phyloP scores from a whole-genome alignment of 371 early-diverging fungal genomes.

The Zopfochytrium polystomum region DNA sequence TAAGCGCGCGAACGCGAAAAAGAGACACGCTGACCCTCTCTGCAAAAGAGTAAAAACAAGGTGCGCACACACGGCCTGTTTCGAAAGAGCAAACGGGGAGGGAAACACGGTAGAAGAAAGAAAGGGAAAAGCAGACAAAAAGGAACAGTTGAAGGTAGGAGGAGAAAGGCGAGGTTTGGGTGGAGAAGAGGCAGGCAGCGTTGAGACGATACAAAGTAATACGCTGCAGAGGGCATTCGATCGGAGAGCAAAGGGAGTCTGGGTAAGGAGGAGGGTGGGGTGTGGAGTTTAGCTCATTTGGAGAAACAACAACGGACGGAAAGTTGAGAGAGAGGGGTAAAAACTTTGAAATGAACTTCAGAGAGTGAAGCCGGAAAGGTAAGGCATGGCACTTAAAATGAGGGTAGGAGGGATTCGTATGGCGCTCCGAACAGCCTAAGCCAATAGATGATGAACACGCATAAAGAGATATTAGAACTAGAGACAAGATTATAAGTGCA shows the following conservation, averaged over 20 bases:
- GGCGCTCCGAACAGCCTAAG: not conserved
- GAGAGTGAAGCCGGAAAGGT: not conserved
- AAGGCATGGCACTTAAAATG: not conserved
- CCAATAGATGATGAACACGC: not conserved
- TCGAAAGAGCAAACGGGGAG: not conserved
- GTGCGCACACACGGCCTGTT: not conserved
- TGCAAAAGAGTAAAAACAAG: not conserved
- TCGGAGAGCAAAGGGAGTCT: not conserved
- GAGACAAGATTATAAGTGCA: no score
- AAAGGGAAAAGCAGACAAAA: not conserved
- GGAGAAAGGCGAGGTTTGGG: not conserved
- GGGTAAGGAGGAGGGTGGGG: not conserved
- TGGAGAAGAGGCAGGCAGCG: not conserved
- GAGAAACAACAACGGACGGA: not conserved
- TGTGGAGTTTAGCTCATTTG: not conserved
- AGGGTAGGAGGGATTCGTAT: not conserved
- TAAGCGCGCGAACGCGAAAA: no score
- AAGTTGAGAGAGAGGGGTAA: not conserved
- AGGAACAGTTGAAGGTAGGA: not conserved
- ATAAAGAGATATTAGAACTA: no score
- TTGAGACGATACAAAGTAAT: not conserved
- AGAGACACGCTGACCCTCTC: no score
- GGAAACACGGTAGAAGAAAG: not conserved
- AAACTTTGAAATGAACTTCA: not conserved
- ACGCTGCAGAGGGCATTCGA: not conserved